Conservation (phyloP, 805 yeast genomes). For the Yamadazyma paraphyllophila region DNA sequence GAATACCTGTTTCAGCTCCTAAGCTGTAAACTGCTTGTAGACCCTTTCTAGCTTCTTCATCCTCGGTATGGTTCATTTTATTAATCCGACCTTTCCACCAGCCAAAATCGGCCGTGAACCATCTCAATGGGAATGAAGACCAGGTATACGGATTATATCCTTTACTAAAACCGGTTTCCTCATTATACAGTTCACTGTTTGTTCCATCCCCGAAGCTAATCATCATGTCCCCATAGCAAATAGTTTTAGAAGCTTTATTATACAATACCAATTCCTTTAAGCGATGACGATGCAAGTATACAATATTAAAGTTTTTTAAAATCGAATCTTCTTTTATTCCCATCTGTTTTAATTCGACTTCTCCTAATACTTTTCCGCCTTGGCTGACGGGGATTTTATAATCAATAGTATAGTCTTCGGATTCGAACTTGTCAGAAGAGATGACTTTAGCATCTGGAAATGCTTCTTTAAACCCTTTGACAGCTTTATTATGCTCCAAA, state of each 20-base stretch:
- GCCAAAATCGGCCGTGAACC: constrained; percentile 30
- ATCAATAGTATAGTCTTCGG: constrained; percentile 35
- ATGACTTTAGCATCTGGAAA: constrained; percentile 53
- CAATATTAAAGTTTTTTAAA: constrained; percentile 47
- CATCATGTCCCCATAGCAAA: constrained; percentile 59
- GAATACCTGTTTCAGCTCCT: constrained; percentile 48
- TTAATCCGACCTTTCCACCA: constrained; percentile 7
- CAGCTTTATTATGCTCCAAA: constrained; percentile 62
- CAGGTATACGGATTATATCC: constrained; percentile 45
- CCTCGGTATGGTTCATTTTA: constrained; percentile 2
- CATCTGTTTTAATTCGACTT: constrained; percentile 21
- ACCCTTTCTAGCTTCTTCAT: constrained; percentile 16
- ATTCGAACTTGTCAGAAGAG: constrained; percentile 45
- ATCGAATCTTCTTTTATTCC: constrained; percentile 40
- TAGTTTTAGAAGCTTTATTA: constrained; percentile 45
- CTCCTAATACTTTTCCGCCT: constrained; percentile 34
- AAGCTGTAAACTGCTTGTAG: constrained; percentile 30
- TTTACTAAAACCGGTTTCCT: constrained; percentile 44
- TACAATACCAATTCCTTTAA: constrained; percentile 58
- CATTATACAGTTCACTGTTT: constrained; percentile 41
- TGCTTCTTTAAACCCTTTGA: constrained; percentile 46
- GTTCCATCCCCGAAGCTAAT: constrained; percentile 52
- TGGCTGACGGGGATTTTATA: constrained; percentile 31
- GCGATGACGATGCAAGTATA: constrained; percentile 53
- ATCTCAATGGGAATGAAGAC: constrained; percentile 36